phyloP scores from a whole-genome alignment of 495 filamentous ascomycete genomes.

The Xylaria venustula region DNA sequence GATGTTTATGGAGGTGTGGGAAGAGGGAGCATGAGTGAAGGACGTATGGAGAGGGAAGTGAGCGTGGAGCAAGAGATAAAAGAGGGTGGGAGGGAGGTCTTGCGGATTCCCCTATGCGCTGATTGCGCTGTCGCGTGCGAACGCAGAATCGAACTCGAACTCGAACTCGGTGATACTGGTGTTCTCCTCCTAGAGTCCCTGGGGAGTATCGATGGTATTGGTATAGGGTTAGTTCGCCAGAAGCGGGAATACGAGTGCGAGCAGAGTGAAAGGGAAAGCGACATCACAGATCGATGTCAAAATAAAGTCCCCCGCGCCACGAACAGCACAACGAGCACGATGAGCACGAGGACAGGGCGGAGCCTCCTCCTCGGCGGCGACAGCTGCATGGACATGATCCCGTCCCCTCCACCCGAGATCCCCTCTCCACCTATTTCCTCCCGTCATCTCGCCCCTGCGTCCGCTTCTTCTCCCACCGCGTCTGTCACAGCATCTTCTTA shows the following conservation, averaged over 20 bases:
- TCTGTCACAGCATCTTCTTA: not conserved
- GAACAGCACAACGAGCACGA: slow-evolving; percentile 2
- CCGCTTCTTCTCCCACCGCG: slow-evolving; percentile 8
- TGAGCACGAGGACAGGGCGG: not conserved
- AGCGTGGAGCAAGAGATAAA: not conserved
- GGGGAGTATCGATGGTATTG: slow-evolving; percentile 22
- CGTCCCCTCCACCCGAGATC: slow-evolving; percentile 9
- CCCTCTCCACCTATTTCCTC: not conserved
- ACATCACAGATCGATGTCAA: no score
- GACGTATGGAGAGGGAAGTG: not conserved
- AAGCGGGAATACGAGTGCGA: slow-evolving; percentile 23
- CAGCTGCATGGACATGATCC: slow-evolving; percentile 6
- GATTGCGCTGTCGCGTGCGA: slow-evolving; percentile 30
- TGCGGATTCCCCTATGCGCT: slow-evolving; percentile 35
- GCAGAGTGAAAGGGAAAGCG: no score
- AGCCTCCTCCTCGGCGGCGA: slow-evolving; percentile 8
- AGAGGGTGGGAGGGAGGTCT: slow-evolving; percentile 24
- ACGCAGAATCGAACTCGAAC: slow-evolving; percentile 15
- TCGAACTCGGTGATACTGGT: no score
- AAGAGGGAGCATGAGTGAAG: not conserved
- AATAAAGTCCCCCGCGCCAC: no score
- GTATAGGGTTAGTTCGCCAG: slow-evolving; percentile 25
- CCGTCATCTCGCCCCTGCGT: no score
- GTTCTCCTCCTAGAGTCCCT: slow-evolving; percentile 24
- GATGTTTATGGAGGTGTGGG: no score